phyloP scores from a whole-genome alignment of 2,329 filamentous ascomycete genomes.

The Rhytidhysteron rufulum region DNA sequence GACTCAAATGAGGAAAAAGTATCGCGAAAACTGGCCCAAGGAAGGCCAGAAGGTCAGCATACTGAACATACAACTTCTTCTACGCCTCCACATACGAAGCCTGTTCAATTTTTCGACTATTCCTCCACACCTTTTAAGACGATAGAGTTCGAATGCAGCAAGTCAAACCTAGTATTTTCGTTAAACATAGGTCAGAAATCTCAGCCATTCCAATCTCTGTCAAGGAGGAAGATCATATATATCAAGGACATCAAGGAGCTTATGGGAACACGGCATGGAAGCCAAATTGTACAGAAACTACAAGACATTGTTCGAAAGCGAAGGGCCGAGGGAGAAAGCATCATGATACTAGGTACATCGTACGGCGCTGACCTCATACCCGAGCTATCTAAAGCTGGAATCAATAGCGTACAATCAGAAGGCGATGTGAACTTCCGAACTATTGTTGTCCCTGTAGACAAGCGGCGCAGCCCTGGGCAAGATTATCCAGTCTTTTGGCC shows the following conservation, averaged over 20 bases:
- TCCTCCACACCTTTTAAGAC: conserved; percentile 20
- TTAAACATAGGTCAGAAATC: conserved; percentile 17
- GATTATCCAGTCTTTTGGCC: not conserved
- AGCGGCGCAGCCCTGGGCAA: not conserved
- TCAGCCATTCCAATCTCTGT: conserved; percentile 13
- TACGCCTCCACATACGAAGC: not conserved
- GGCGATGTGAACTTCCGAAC: conserved; percentile 29
- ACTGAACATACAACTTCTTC: not conserved
- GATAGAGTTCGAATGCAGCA: conserved; percentile 20
- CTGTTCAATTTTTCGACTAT: conserved; percentile 28
- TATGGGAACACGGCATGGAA: conserved; percentile 63
- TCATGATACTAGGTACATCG: conserved; percentile 79
- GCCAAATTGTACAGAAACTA: conserved; percentile 65
- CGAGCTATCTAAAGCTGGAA: conserved; percentile 39
- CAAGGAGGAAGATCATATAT: conserved; percentile 65
- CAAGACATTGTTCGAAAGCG: conserved; percentile 67
- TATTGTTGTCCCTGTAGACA: conserved; percentile 26
- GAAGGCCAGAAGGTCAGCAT: not conserved
- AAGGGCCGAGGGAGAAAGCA: conserved; percentile 65
- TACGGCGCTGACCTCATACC: conserved; percentile 49
- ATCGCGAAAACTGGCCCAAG: conserved; percentile 7
- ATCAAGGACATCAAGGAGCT: conserved; percentile 80
- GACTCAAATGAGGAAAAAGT: conserved; percentile 30
- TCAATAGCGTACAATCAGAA: conserved; percentile 45
- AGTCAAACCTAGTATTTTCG: conserved; percentile 12